A percentile compares a stretch with the other conserved stretches of the same genome.
Conservation (phyloP, 495 filamentous ascomycete species). For the Podospora conica region DNA sequence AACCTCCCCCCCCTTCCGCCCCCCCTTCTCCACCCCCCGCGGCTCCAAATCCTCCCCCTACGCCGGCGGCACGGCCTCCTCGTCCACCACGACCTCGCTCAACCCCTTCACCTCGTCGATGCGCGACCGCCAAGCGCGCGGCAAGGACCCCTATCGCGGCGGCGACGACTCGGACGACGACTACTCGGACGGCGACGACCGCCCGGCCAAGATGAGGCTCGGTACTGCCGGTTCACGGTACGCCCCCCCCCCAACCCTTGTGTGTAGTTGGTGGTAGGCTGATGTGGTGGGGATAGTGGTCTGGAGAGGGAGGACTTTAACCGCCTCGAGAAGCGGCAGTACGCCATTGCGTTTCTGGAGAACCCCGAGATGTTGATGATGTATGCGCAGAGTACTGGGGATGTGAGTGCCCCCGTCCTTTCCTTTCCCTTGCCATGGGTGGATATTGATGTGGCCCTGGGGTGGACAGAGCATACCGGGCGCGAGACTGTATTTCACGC, state of each 20-base stretch:
- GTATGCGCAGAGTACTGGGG: constrained; percentile 41
- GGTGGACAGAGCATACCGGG: constrained; percentile 37
- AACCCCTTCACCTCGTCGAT: constrained; percentile 33
- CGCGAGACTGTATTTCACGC: constrained; percentile 44
- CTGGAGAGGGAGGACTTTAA: constrained; percentile 25
- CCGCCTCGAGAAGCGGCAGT: constrained; percentile 29
- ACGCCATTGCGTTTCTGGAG: constrained; percentile 42
- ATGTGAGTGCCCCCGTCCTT: constrained; percentile 30
- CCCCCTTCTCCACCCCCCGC: neutral
- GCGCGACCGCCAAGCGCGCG: constrained; percentile 50
- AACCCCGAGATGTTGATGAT: constrained; percentile 50
- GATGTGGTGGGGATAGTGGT: neutral
- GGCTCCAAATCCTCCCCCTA: constrained; percentile 2
- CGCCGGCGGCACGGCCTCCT: constrained; percentile 1
- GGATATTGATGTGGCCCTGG: neutral
- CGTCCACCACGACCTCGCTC: constrained; percentile 9
- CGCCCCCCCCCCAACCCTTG: neutral
- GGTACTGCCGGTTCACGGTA: constrained; percentile 16
- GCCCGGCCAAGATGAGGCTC: constrained; percentile 6
- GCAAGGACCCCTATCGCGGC: constrained; percentile 42
- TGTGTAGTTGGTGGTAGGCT: neutral
- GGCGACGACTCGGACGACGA: constrained; percentile 24
- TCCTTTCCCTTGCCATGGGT: neutral
- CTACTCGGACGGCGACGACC: constrained; percentile 21
- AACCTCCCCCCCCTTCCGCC: neutral